A percentile compares a stretch with the other conserved stretches of the same genome.
Conservation (phyloP, 1,139 yeast species). For the Zygosaccharomyces sapae region DNA sequence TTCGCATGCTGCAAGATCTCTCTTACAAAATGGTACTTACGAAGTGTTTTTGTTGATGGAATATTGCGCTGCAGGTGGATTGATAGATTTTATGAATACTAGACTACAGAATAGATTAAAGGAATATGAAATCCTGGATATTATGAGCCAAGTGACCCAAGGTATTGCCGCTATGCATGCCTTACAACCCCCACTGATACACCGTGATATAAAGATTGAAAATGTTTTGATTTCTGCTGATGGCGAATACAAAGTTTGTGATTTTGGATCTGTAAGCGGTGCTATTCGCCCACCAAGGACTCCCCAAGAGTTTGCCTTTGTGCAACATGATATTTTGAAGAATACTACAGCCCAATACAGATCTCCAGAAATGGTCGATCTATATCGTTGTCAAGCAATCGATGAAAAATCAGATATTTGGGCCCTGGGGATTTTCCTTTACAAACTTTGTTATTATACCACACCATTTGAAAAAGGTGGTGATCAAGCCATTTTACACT, state of each 20-base stretch:
- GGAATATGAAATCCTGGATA: conserved; percentile 59
- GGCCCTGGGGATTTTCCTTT: conserved; percentile 78
- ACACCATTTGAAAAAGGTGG: conserved; percentile 78
- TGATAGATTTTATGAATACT: conserved; percentile 71
- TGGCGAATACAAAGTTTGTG: conserved; percentile 62
- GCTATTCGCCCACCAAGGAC: conserved; percentile 61
- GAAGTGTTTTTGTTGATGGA: conserved; percentile 79
- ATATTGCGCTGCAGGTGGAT: conserved; percentile 65
- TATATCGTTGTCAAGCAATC: conserved; percentile 60
- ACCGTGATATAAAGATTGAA: conserved; percentile 75
- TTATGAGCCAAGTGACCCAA: conserved; percentile 61
- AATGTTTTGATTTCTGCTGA: conserved; percentile 62
- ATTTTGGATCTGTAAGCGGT: conserved; percentile 69
- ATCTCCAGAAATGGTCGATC: conserved; percentile 78
- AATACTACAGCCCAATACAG: conserved; percentile 84
- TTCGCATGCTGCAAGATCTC: conserved; percentile 68
- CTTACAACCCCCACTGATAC: conserved; percentile 52
- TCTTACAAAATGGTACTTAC: conserved; percentile 46
- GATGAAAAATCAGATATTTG: conserved; percentile 78
- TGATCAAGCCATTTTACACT: conserved; percentile 67
- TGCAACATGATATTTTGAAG: conserved; percentile 63
- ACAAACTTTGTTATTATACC: conserved; percentile 71
- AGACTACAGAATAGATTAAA: conserved; percentile 59
- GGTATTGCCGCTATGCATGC: conserved; percentile 75
- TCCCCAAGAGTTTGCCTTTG: conserved; percentile 54